These are phyloP conservation scores for Metarhizium rileyi DNA, from an alignment of 2,329 filamentous ascomycete genomes.

Conservation along the genomic window DNA sequence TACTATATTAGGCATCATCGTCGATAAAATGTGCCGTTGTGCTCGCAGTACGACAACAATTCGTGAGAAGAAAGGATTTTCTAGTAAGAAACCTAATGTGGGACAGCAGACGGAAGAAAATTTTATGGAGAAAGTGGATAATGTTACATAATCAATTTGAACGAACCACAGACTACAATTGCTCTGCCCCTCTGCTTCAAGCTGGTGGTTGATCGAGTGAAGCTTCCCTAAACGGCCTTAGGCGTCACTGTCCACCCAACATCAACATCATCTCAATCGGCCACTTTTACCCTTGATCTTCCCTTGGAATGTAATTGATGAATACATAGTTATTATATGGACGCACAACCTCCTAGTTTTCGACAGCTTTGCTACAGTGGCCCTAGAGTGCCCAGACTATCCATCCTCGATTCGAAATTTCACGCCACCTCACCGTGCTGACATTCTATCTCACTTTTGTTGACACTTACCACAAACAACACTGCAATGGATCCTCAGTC, in stretches of 20 bases:
- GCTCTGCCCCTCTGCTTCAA: neutral
- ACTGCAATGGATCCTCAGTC: conserved; percentile 29
- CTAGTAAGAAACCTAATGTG: neutral
- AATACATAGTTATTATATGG: neutral
- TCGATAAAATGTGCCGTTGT: neutral
- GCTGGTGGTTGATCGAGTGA: neutral
- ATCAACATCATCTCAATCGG: neutral
- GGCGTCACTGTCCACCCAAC: neutral
- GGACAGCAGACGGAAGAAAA: neutral
- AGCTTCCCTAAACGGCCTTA: neutral
- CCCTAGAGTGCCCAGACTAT: neutral
- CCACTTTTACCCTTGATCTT: neutral
- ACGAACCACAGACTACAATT: neutral
- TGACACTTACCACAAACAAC: neutral
- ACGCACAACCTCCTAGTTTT: neutral
- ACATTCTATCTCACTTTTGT: neutral
- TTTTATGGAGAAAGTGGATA: neutral
- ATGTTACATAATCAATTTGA: neutral
- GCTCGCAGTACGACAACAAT: neutral
- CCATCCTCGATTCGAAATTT: neutral
- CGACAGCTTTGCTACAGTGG: neutral
- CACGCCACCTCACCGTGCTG: neutral
- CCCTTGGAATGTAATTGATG: neutral
- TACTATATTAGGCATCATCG: conserved; percentile 9
- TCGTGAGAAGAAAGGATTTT: neutral